Conservation (phyloP, 2,329 filamentous ascomycete species). For the Dendrostoma leiphaemia region DNA sequence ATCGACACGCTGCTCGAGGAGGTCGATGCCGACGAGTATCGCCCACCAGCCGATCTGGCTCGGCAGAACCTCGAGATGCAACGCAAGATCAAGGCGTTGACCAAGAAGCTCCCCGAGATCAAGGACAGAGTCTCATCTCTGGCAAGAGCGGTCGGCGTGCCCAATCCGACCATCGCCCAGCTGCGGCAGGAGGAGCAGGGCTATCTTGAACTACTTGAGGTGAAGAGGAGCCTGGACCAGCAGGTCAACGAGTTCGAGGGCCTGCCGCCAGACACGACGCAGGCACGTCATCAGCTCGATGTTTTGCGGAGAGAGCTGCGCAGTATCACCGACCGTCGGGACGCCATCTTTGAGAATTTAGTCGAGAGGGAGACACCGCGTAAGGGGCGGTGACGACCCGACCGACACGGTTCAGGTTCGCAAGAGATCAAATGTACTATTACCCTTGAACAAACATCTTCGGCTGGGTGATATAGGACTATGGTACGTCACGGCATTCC, state of each 20-base stretch:
- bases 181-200: conserved; percentile 56
- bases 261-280: conserved; percentile 67
- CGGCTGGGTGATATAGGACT: not conserved
- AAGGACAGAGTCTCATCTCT: conserved; percentile 49
- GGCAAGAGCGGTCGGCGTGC: conserved; percentile 30
- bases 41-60: conserved; percentile 56
- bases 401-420: not conserved
- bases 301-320: conserved; percentile 63
- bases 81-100: conserved; percentile 66
- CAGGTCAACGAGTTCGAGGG: conserved; percentile 67
- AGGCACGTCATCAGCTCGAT: conserved; percentile 70
- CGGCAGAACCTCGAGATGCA: conserved; percentile 73
- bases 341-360: conserved; percentile 72
- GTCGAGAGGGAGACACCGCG: conserved; percentile 60
- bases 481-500: not conserved
- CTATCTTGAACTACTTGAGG: conserved; percentile 54
- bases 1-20: conserved; percentile 39
- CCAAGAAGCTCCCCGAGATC: conserved; percentile 67
- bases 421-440: not conserved
- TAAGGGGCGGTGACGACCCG: conserved; percentile 33
- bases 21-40: conserved; percentile 46
- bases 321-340: conserved; percentile 59
- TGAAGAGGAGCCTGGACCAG: conserved; percentile 58
- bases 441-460: not conserved
- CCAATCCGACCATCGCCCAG: conserved; percentile 53